These are phyloP conservation scores for Acer negundo DNA, from an alignment of 345 rosid species.

Conservation along the genomic window DNA sequence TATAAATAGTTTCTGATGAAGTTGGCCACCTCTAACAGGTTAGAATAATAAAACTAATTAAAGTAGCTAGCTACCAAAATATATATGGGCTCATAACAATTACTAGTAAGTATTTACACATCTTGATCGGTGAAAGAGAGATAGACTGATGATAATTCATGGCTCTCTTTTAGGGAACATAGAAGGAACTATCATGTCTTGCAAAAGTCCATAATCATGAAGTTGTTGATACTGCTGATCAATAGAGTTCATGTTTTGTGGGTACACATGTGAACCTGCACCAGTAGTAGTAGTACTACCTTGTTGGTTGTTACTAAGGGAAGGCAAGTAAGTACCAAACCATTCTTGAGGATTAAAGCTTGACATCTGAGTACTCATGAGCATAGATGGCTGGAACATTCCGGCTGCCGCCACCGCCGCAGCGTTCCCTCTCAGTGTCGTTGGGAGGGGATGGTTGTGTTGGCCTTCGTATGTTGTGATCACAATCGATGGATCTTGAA, in stretches of 20 bases:
- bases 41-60: constrained; percentile 2
- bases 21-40: constrained; percentile 1
- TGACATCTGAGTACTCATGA: constrained; percentile 23
- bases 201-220: constrained; percentile 72
- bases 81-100: background rate
- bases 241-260: constrained; percentile 36
- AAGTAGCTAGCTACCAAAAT: background rate
- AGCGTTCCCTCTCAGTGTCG: constrained; percentile 65
- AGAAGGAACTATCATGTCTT: constrained; percentile 70
- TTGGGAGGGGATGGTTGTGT: constrained; percentile 79
- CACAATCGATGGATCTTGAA: constrained; percentile 81
- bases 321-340: constrained; percentile 31
- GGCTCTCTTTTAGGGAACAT: constrained; percentile 68
- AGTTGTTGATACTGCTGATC: constrained; percentile 32
- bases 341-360: constrained; percentile 41
- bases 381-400: constrained; percentile 44
- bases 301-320: constrained; percentile 14
- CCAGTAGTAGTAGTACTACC: constrained; percentile 4
- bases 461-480: constrained; percentile 91
- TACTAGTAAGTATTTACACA: constrained; percentile 7
- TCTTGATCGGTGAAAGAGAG: background rate
- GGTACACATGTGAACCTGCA: constrained; percentile 28
- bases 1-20: background rate
- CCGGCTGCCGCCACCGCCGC: constrained; percentile 28
- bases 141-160: constrained; percentile 22